These are phyloP conservation scores for Candida dubliniensis DNA, from an alignment of 1,139 yeast genomes.

Conservation along the genomic window DNA sequence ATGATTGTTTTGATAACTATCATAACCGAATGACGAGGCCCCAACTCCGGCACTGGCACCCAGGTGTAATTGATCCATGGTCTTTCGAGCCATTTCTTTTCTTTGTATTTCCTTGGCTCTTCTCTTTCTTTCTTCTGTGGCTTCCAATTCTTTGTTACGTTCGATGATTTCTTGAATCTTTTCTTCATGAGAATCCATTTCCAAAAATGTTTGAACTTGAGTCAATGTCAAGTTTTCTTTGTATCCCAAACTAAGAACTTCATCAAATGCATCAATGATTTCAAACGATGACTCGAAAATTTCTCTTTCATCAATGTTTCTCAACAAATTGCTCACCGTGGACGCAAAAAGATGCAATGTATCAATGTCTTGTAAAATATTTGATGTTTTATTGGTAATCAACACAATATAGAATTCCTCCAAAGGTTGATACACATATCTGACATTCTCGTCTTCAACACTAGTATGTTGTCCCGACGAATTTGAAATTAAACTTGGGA, in stretches of 20 bases:
- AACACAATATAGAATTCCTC: slow-evolving; percentile 92
- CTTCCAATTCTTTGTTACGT: slow-evolving; percentile 94
- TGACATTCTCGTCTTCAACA: slow-evolving; percentile 87
- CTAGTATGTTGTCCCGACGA: slow-evolving; percentile 85
- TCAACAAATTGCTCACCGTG: slow-evolving; percentile 72
- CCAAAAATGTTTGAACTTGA: slow-evolving; percentile 87
- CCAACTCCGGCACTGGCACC: slow-evolving; percentile 8
- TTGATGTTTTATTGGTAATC: slow-evolving; percentile 87
- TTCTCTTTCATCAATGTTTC: slow-evolving; percentile 79
- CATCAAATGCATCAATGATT: slow-evolving; percentile 89
- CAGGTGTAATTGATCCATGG: slow-evolving; percentile 29
- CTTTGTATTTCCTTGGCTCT: slow-evolving; percentile 94
- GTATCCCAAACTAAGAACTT: slow-evolving; percentile 85
- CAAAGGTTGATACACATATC: slow-evolving; percentile 94
- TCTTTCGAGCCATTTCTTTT: slow-evolving; percentile 71
- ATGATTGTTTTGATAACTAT: slow-evolving; percentile 20
- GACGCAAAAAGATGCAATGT: slow-evolving; percentile 85
- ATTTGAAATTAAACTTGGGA: slow-evolving; percentile 76
- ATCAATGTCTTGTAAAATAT: slow-evolving; percentile 91
- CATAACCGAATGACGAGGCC: slow-evolving; percentile 18
- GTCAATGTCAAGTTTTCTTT: slow-evolving; percentile 80
- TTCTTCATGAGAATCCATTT: slow-evolving; percentile 98
- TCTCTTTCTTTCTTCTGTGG: slow-evolving; percentile 94
- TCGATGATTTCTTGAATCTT: slow-evolving; percentile 97
- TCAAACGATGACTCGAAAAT: slow-evolving; percentile 85